phyloP scores from a whole-genome alignment of 371 early-diverging fungal genomes.

The Chytridium lagenaria region DNA sequence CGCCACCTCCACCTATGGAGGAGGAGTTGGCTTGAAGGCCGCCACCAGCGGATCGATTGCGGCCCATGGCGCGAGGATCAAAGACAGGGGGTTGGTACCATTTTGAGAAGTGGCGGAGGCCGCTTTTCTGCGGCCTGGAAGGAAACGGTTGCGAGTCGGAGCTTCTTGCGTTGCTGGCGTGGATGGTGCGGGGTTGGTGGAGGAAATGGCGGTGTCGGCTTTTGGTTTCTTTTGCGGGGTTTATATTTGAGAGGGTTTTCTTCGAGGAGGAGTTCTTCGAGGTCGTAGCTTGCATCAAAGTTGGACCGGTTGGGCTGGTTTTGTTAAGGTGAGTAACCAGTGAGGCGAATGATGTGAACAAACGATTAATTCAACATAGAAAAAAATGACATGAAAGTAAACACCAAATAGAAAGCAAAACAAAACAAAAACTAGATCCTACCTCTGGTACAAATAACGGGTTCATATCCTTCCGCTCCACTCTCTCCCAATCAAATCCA shows the following conservation, averaged over 20 bases:
- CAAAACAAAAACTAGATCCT: constrained; percentile 38
- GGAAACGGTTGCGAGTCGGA: neutral
- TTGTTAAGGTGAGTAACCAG: too few species aligned
- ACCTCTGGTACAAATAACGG: constrained; percentile 60
- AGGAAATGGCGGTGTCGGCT: neutral
- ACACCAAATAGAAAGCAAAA: neutral
- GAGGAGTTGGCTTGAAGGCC: neutral
- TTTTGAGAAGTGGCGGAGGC: constrained; percentile 2
- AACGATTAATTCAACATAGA: neutral
- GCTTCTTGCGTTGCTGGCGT: neutral
- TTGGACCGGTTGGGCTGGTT: constrained; percentile 39
- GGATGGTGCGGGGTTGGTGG: neutral
- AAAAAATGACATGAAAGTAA: neutral
- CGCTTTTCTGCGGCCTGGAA: neutral
- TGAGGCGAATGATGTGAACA: too few species aligned
- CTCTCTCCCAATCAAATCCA: constrained; percentile 51
- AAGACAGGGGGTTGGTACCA: neutral
- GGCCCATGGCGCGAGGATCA: neutral
- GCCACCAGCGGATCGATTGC: constrained; percentile 16
- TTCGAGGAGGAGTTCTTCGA: constrained; percentile 89
- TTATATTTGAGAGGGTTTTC: constrained; percentile 72
- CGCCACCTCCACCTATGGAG: neutral
- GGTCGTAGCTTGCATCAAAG: constrained; percentile 71
- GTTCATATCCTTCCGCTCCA: constrained; percentile 50
- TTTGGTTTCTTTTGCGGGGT: constrained; percentile 52